These are phyloP conservation scores for Populus hybrid DNA, from an alignment of 441 rosid species.

Conservation along the genomic window DNA sequence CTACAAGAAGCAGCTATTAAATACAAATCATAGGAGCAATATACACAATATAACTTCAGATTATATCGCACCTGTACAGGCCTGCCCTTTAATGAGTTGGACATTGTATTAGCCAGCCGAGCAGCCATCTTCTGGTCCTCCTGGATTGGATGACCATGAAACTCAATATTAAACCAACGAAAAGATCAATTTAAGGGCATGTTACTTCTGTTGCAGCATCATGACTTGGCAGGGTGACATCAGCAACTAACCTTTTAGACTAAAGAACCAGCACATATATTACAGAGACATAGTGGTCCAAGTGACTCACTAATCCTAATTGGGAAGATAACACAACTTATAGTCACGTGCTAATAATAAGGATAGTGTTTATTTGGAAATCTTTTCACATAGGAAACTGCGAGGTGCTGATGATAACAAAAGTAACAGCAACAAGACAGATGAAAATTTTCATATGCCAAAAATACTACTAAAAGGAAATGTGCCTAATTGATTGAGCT, in stretches of 20 bases:
- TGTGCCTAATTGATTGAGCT: not conserved
- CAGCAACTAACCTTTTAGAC: not conserved
- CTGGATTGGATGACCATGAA: slow-evolving; percentile 38
- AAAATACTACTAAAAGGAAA: not conserved
- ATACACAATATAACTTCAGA: slow-evolving; percentile 16
- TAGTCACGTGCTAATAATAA: not conserved
- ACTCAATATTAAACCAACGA: not conserved
- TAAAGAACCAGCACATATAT: not conserved
- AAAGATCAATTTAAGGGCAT: not conserved
- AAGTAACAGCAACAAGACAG: not conserved
- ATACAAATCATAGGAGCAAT: slow-evolving; percentile 18
- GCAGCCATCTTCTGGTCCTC: slow-evolving; percentile 82
- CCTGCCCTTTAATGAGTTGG: slow-evolving; percentile 85
- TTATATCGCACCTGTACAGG: slow-evolving; percentile 74
- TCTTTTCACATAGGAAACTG: not conserved
- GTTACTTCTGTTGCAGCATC: not conserved
- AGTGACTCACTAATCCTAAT: not conserved
- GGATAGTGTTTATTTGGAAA: not conserved
- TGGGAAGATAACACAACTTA: not conserved
- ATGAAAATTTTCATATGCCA: not conserved
- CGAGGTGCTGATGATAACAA: not conserved
- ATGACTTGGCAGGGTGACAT: not conserved
- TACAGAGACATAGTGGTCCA: not conserved
- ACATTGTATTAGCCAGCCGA: slow-evolving; percentile 70
- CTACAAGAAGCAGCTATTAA: slow-evolving; percentile 46